phyloP scores from a whole-genome alignment of 139 green algal genomes.

The Nannochloris sp. region DNA sequence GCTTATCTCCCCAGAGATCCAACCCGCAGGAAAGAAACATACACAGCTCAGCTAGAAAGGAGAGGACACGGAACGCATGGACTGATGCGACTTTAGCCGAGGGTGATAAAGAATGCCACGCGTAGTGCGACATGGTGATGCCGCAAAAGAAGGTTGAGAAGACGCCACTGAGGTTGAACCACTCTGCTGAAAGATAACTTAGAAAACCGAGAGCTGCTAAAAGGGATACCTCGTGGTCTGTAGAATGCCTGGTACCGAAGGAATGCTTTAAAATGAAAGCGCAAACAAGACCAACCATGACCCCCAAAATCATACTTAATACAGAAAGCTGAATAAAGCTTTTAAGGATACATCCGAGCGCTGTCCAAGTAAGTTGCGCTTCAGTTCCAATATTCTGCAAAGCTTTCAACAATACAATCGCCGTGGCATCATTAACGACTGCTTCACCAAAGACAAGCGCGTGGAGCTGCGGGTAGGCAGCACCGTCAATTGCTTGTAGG shows the following conservation, averaged over 20 bases:
- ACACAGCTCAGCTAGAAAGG: constrained; percentile 56
- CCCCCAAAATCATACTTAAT: constrained; percentile 22
- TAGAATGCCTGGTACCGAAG: constrained; percentile 22
- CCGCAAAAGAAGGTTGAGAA: constrained; percentile 77
- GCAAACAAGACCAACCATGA: constrained; percentile 20
- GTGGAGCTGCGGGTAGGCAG: constrained; percentile 67
- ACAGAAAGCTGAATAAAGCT: constrained; percentile 22
- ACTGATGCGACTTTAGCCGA: constrained; percentile 34
- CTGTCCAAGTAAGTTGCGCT: constrained; percentile 10
- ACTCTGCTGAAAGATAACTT: constrained; percentile 70
- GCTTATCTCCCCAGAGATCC: constrained; percentile 9
- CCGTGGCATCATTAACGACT: constrained; percentile 87
- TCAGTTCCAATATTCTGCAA: constrained; percentile 46
- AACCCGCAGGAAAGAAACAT: constrained; percentile 58
- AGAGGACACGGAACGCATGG: constrained; percentile 43
- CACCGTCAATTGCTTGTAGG: constrained; percentile 62
- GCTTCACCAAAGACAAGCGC: constrained; percentile 86
- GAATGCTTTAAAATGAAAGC: constrained; percentile 32
- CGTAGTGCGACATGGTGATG: constrained; percentile 71
- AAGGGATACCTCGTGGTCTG: constrained; percentile 46
- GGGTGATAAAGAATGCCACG: constrained; percentile 49
- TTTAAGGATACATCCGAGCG: constrained; percentile 1
- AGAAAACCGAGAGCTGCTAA: constrained; percentile 52
- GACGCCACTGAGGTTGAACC: constrained; percentile 52
- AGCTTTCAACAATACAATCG: constrained; percentile 75